Evolutionary conservation across 306 rosid species (phyloP).

Genomic region (Rubus idaeus): DNA sequence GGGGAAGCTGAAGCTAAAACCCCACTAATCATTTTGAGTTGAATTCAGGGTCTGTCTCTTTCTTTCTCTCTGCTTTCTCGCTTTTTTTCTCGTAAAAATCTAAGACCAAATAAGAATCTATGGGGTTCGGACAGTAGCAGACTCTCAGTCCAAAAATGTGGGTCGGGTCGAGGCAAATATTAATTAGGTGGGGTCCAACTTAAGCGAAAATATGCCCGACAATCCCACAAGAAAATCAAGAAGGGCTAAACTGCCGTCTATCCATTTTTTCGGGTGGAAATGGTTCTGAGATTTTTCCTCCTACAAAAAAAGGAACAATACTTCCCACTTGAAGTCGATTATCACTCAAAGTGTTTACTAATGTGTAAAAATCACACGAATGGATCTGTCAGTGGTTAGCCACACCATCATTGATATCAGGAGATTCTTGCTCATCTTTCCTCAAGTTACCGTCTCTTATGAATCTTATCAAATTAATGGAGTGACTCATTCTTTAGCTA

Average conservation of each 20-base stretch:
- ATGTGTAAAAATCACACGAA: no score
- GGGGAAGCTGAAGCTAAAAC: constrained; percentile 41
- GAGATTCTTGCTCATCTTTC: no score
- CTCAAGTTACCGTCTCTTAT: no score
- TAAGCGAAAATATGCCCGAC: background rate
- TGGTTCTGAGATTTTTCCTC: no score
- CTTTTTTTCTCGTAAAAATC: constrained; percentile 18
- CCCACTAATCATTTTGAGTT: constrained; percentile 46
- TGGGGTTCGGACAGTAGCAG: background rate
- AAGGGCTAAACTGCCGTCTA: background rate
- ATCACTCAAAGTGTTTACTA: no score
- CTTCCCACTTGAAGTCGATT: no score
- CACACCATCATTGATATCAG: no score
- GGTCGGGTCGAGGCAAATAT: background rate
- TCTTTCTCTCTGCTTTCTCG: constrained; percentile 17
- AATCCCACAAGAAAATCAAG: background rate
- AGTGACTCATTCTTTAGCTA: no score
- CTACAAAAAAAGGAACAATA: no score
- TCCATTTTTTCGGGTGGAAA: background rate
- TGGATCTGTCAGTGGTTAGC: no score
- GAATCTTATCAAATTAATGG: no score
- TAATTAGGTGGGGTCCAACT: background rate
- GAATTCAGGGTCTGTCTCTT: constrained; percentile 18
- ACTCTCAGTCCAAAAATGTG: background rate
- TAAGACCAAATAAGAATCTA: background rate